phyloP scores from a whole-genome alignment of 805 yeast species.

The Ogataea methanolica region DNA sequence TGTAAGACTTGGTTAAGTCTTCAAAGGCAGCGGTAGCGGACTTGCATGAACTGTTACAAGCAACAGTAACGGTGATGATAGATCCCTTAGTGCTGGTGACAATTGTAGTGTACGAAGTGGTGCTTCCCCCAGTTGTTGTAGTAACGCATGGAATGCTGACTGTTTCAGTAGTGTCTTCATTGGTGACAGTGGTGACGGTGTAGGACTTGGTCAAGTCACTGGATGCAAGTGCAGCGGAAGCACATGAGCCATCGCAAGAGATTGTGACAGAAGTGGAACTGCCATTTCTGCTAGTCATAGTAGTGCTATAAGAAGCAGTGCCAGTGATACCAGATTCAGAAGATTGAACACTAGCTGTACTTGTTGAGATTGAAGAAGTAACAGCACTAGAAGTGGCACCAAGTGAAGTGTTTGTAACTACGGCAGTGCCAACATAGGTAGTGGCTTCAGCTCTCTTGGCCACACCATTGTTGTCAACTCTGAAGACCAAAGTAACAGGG shows the following conservation, averaged over 20 bases:
- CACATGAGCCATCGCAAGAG: neutral
- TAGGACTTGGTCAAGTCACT: neutral
- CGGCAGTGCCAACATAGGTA: neutral
- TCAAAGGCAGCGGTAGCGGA: neutral
- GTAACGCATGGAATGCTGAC: neutral
- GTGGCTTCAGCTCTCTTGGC: neutral
- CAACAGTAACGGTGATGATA: slow-evolving; percentile 14
- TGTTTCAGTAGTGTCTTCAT: neutral
- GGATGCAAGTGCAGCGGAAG: neutral
- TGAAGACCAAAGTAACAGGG: neutral
- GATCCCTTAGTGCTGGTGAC: slow-evolving; percentile 1
- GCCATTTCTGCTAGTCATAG: neutral
- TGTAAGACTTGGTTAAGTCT: slow-evolving; percentile 9
- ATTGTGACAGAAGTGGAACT: neutral
- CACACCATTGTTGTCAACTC: neutral
- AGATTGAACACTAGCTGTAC: neutral
- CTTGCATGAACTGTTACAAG: slow-evolving; percentile 11
- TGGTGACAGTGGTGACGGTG: neutral
- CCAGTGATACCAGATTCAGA: neutral
- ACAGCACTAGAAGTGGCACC: neutral
- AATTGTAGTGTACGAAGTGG: slow-evolving; percentile 3
- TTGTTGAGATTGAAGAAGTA: neutral
- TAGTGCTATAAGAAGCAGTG: neutral
- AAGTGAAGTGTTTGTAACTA: neutral
- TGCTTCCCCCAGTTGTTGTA: neutral